These are phyloP conservation scores for Trichophyton verrucosum DNA, from an alignment of 2,329 filamentous ascomycete species.

Conservation along the genomic window DNA sequence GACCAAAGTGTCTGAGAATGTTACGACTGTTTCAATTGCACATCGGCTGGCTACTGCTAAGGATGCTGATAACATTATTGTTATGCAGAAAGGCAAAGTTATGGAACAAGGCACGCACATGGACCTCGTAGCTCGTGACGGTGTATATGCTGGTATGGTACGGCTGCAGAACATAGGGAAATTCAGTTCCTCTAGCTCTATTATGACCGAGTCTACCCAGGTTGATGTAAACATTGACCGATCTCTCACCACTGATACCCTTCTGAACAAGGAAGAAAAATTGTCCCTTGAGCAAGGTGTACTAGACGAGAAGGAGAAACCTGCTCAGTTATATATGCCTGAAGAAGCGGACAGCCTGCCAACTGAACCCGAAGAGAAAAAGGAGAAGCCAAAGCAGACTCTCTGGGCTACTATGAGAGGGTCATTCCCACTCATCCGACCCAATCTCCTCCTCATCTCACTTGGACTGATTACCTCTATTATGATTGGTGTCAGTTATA, in stretches of 20 bases:
- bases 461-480: slow-evolving; percentile 36
- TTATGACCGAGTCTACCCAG: slow-evolving; percentile 4
- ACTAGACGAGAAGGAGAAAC: background rate
- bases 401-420: slow-evolving; percentile 20
- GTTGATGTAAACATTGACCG: background rate
- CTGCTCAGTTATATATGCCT: background rate
- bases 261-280: background rate
- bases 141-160: slow-evolving; percentile 40
- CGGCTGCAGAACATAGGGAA: slow-evolving; percentile 31
- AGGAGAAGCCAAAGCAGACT: background rate
- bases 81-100: slow-evolving; percentile 24
- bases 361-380: background rate
- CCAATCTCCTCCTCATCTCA: slow-evolving; percentile 28
- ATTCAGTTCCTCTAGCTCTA: slow-evolving; percentile 9
- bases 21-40: slow-evolving; percentile 27
- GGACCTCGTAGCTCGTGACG: slow-evolving; percentile 23
- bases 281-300: background rate
- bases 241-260: slow-evolving; percentile 2
- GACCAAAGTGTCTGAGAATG: slow-evolving; percentile 18
- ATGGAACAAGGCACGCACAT: slow-evolving; percentile 25
- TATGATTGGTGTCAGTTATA: slow-evolving; percentile 43
- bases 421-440: slow-evolving; percentile 31
- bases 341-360: background rate
- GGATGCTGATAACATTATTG: slow-evolving; percentile 28
- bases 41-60: slow-evolving; percentile 27